These are phyloP conservation scores for Trypanosoma platydactyli DNA, from an alignment of 208 protist genomes.

Conservation along the genomic window DNA sequence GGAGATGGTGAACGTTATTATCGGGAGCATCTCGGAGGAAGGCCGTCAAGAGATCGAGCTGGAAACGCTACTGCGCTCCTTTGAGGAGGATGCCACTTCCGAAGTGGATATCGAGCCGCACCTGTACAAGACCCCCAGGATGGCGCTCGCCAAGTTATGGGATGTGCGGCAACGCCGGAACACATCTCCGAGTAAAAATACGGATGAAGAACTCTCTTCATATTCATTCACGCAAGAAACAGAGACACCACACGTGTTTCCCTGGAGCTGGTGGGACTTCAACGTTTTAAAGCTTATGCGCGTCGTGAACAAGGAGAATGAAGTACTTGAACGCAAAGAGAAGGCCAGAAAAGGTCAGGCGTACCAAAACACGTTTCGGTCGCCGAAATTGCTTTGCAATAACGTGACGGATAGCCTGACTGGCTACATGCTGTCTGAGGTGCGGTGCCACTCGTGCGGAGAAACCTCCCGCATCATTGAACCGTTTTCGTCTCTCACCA, in stretches of 20 bases:
- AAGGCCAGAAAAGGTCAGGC: slow-evolving; percentile 32
- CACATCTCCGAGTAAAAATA: not conserved
- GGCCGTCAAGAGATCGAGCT: slow-evolving; percentile 51
- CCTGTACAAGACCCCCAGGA: not conserved
- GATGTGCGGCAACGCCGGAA: not conserved
- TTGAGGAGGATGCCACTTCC: slow-evolving; percentile 32
- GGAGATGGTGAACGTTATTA: slow-evolving; percentile 78
- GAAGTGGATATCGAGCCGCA: not conserved
- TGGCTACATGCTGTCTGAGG: slow-evolving; percentile 70
- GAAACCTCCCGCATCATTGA: slow-evolving; percentile 64
- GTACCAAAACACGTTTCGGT: slow-evolving; percentile 34
- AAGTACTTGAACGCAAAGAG: slow-evolving; percentile 42
- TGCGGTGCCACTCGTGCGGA: slow-evolving; percentile 69
- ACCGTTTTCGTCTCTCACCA: slow-evolving; percentile 67
- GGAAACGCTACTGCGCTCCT: slow-evolving; percentile 46
- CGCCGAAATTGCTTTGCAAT: slow-evolving; percentile 62
- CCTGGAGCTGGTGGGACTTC: slow-evolving; percentile 27
- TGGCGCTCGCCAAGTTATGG: not conserved
- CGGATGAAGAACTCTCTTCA: not conserved
- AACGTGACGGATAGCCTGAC: slow-evolving; percentile 75
- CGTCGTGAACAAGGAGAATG: slow-evolving; percentile 70
- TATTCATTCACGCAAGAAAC: not conserved
- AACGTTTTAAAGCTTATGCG: slow-evolving; percentile 50
- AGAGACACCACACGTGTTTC: not conserved
- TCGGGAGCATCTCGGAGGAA: slow-evolving; percentile 77